These are phyloP conservation scores for Plasmodium adleri DNA, from an alignment of 169 alveolate genomes.

Conservation along the genomic window DNA sequence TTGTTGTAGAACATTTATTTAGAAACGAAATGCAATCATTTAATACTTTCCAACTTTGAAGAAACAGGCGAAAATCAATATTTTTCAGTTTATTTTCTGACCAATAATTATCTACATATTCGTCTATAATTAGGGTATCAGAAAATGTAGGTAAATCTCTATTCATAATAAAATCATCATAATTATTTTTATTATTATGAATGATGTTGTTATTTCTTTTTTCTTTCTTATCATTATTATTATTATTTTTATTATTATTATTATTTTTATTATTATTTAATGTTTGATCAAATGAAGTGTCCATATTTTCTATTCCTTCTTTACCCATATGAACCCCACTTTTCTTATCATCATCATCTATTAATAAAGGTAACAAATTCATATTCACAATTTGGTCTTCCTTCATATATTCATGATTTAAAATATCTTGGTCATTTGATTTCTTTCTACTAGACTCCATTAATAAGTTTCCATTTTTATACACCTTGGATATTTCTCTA, in stretches of 20 bases:
- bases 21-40: constrained; percentile 52
- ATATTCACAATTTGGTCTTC: not conserved
- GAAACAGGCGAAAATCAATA: constrained; percentile 36
- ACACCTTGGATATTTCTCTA: constrained; percentile 57
- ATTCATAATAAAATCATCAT: too few species aligned
- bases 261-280: not conserved
- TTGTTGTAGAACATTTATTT: constrained; percentile 68
- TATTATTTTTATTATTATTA: not conserved
- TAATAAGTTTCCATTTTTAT: constrained; percentile 20
- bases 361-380: constrained; percentile 9
- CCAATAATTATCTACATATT: constrained; percentile 65
- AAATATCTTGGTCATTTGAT: not conserved
- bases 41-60: constrained; percentile 71
- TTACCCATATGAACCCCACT: not conserved
- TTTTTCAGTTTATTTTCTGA: constrained; percentile 55
- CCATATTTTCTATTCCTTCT: not conserved
- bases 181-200: not conserved
- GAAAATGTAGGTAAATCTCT: not conserved
- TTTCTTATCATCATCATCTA: not conserved
- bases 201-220: not conserved
- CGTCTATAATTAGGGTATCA: constrained; percentile 49
- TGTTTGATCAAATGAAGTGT: not conserved
- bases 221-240: not conserved
- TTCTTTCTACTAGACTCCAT: not conserved
- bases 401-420: not conserved